Evolutionary conservation across 2,329 filamentous ascomycete genomes (phyloP).

Genomic region (Drechslerella coelobrocha): DNA sequence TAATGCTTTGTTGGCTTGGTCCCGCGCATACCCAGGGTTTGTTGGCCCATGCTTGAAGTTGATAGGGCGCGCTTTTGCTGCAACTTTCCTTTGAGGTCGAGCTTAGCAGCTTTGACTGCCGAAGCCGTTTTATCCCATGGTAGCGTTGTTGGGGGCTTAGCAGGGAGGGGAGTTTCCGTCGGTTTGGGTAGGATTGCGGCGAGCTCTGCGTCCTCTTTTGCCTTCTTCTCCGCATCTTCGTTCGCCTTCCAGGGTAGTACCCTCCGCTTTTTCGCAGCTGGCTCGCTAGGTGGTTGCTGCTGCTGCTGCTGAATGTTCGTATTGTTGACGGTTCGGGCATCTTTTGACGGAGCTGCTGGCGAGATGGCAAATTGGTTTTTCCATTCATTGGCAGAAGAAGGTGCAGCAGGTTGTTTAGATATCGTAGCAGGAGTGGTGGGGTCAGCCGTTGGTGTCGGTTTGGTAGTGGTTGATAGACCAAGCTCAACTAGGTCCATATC

Average conservation of each 20-base stretch:
- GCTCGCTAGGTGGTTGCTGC: constrained; percentile 16
- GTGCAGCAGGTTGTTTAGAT: background rate
- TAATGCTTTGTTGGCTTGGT: constrained; percentile 34
- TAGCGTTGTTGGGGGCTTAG: constrained; percentile 55
- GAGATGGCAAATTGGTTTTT: constrained; percentile 34
- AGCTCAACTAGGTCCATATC: constrained; percentile 42
- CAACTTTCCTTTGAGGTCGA: constrained; percentile 41
- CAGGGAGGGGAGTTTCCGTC: constrained; percentile 51
- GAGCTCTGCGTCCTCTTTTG: constrained; percentile 31
- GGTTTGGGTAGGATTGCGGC: constrained; percentile 29
- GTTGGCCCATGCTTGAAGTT: constrained; percentile 29
- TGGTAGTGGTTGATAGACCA: constrained; percentile 21
- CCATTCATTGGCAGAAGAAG: constrained; percentile 26
- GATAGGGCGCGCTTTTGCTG: constrained; percentile 41
- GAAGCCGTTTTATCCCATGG: constrained; percentile 78
- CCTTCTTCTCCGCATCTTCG: constrained; percentile 28
- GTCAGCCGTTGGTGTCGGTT: background rate
- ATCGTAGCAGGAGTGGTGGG: background rate
- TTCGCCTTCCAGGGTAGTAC: constrained; percentile 37
- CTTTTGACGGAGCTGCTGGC: constrained; percentile 1
- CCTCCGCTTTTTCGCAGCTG: constrained; percentile 29
- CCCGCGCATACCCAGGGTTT: constrained; percentile 1
- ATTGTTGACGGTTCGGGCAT: constrained; percentile 1
- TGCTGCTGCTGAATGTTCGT: constrained; percentile 13
- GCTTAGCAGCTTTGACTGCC: constrained; percentile 68